Evolutionary conservation across 805 yeast genomes (phyloP), one percentile per base, ranked within the genome.

Genomic region (Ogataea methanolica): DNA sequence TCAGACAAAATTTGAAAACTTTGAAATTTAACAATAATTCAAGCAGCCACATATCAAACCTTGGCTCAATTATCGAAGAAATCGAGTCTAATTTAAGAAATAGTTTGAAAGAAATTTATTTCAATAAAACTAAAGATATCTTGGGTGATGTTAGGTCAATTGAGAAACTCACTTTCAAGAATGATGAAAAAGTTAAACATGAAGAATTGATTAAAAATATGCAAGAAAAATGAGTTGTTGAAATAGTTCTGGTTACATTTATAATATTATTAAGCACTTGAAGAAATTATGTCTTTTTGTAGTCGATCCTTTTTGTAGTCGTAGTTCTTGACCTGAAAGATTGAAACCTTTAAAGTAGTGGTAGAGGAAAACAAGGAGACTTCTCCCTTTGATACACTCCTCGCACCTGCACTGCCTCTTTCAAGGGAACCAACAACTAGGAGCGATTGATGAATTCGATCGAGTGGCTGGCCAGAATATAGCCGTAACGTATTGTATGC

Each of bases 61-160:
- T 92, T 51, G 99, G 99, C 31, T 72, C 85, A 3, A 65, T 90
- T 52, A 78, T 94, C 14, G 99, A 92, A 67, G 96, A 88, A 51
- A 76, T 88, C 39, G 99, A 92, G 69, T 82, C 85, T 51, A 88
- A 85, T 63, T 72, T 92, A 70, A 79, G 99, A 67, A 88, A 87
- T 57, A 72, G 87, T 72, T 74, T 92, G 53, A 96, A 92, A 65
- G 96, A 89, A 53, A 97, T 92, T 26, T 92, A 92, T 65, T 92
- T 92, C 62, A 97, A 96, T 58, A 92, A 92, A 71, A 88, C 96
- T 17, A 82, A 88, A 60, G 97, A 92, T 61, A 84, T 94, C 43
- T 73, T 91, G 41, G 83, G 86, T 26, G 90, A 85, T 55, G 69
- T 83, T 36, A 76, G 89, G 62, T 76, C 71, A 2, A 70, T 55